Evolutionary conservation across 1,284 basidiomycete genomes (phyloP), one percentile per base, ranked within the genome.

Genomic region (Microbotryum silenes-acaulis): DNA sequence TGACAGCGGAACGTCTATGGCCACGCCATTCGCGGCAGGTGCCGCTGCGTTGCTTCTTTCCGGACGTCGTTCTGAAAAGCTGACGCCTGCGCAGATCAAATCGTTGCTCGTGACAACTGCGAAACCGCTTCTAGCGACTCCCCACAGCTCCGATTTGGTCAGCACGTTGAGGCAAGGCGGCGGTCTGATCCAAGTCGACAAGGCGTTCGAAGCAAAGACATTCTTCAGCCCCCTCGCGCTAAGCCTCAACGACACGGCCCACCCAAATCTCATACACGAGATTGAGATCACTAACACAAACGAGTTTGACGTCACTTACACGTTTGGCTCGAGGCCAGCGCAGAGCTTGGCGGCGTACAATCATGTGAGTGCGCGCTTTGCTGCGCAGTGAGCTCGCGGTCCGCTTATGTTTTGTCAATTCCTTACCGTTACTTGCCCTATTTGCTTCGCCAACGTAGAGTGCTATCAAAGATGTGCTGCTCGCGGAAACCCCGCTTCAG

Each of bases 221-320:
- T 69, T 80, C 29, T 76, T 88, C 42, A 79, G 79, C 5, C 85
- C 84, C 4, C 78, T 81, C 6, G 80, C 84, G 72, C 74, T 88
- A 25, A 74, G 83, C 61, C 76, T 87, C 57, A 89, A 88, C 72
- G 86, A 88, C 73, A 88, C 86, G 1, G 79, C 81, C 1, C 75
- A 85, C 72, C 82, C 83, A 71, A 73, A 76, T 56, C 70, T 74
- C 56, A 57, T 70, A 75, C 84, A 75, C 57, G 68, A 63, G 49
- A 51, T 77, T 53, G 73, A 70, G 72, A 78, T 78, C 56, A 56
- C 57, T 7, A 68, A 68, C 62, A 55, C 33, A 25, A 62, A 63
- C 45, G 10, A 45, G 1, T 51, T 21, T 6, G 6, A 62, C 7
- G 52, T 64, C 4, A 52, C 33, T 4, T 68, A 68, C 60, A 54